Evolutionary conservation across 1,284 basidiomycete species (phyloP).

Genomic region (Phenoliferia sp.): DNA sequence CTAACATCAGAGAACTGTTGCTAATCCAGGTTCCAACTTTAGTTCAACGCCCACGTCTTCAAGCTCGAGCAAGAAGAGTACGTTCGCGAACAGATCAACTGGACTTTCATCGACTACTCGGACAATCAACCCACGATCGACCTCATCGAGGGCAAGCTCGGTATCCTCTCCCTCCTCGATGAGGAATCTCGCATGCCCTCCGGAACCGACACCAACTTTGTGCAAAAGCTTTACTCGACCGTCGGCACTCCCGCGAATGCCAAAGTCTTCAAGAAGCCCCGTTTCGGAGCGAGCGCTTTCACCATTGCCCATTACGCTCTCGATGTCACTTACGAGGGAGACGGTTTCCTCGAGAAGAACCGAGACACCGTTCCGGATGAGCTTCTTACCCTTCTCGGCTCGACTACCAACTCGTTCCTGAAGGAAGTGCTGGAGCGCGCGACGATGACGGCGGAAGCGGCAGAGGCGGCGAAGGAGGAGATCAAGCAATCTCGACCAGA

Average conservation of each 20-base stretch:
- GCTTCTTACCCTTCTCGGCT: conserved; percentile 78
- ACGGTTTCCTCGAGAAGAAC: conserved; percentile 99
- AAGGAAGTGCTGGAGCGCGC: conserved; percentile 91
- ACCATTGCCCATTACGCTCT: conserved; percentile 97
- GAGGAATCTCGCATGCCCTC: conserved; percentile 96
- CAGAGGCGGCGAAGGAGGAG: conserved; percentile 24
- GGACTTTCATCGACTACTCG: conserved; percentile 98
- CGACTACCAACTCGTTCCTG: conserved; percentile 85
- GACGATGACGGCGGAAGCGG: conserved; percentile 50
- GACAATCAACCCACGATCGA: conserved; percentile 99
- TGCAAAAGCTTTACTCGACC: conserved; percentile 88
- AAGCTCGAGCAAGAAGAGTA: conserved; percentile 98
- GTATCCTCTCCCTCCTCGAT: conserved; percentile 88
- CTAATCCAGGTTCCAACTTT: conserved; percentile 1
- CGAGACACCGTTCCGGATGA: conserved; percentile 98
- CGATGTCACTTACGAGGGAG: conserved; percentile 96
- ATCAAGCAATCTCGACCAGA: conserved; percentile 19
- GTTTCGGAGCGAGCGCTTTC: conserved; percentile 94
- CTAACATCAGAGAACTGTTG: background rate
- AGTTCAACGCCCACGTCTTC: conserved; percentile 99
- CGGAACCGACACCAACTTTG: conserved; percentile 86
- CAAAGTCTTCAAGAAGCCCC: conserved; percentile 91
- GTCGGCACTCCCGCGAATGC: conserved; percentile 79
- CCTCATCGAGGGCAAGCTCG: conserved; percentile 95
- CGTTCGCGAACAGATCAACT: conserved; percentile 95